Evolutionary conservation across 768 basidiomycete genomes (phyloP).

Genomic region (Pleurotus salmoneostramineus): DNA sequence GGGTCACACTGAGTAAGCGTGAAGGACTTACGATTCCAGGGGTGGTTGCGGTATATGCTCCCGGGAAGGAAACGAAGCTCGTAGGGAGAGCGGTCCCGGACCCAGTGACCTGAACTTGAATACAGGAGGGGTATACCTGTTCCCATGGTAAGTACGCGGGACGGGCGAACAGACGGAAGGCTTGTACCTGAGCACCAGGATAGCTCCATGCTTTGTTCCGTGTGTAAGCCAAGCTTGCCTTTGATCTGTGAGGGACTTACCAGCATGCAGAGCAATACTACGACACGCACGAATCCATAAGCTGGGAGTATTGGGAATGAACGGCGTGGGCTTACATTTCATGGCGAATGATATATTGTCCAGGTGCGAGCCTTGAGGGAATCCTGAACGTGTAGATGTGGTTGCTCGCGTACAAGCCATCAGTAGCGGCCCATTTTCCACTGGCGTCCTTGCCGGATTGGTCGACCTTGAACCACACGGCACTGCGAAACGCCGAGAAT

Average conservation of each 20-base stretch:
- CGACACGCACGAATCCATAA: background rate
- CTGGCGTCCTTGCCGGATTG: constrained; percentile 36
- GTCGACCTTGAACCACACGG: constrained; percentile 49
- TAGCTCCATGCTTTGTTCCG: constrained; percentile 28
- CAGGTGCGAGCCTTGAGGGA: constrained; percentile 38
- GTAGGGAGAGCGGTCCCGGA: constrained; percentile 40
- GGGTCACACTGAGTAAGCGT: too few species aligned
- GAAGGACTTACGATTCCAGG: background rate
- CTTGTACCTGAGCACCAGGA: constrained; percentile 27
- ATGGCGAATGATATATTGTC: constrained; percentile 46
- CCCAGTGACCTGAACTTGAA: constrained; percentile 42
- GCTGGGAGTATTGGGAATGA: background rate
- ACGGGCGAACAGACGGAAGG: background rate
- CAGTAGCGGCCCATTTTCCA: constrained; percentile 41
- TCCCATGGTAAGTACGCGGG: background rate
- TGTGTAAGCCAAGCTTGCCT: background rate
- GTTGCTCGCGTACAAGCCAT: constrained; percentile 30
- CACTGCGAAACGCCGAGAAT: constrained; percentile 17
- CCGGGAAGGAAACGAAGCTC: constrained; percentile 45
- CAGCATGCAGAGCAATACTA: constrained; percentile 36
- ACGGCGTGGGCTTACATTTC: constrained; percentile 30
- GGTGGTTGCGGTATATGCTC: constrained; percentile 27
- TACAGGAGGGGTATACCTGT: constrained; percentile 40
- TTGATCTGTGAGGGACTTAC: constrained; percentile 11
- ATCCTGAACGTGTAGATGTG: constrained; percentile 43